Evolutionary conservation across 2,329 filamentous ascomycete genomes (phyloP).

Genomic region (Fusarium denticulatum): DNA sequence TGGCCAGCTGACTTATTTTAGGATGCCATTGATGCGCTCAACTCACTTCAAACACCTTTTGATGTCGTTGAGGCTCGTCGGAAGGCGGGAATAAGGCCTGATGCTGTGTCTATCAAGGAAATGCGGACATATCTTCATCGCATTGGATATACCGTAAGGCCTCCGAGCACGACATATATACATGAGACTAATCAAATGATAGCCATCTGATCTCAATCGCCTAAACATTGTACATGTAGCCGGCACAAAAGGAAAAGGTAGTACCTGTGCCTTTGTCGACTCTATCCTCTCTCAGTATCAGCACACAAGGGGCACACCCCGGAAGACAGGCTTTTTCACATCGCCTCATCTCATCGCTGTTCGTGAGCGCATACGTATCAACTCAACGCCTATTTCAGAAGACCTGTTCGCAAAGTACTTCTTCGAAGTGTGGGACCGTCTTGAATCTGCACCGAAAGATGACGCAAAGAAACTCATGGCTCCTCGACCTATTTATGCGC

Average conservation of each 20-base stretch:
- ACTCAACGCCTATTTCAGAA: conserved; percentile 67
- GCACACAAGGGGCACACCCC: conserved; percentile 46
- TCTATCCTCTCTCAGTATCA: conserved; percentile 68
- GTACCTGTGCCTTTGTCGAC: conserved; percentile 74
- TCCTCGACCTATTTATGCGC: conserved; percentile 65
- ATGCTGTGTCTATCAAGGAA: conserved; percentile 76
- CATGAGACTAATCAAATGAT: not conserved
- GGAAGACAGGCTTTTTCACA: conserved; percentile 71
- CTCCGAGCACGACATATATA: not conserved
- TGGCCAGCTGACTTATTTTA: conserved; percentile 49
- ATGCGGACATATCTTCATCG: conserved; percentile 81
- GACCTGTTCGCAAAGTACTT: conserved; percentile 71
- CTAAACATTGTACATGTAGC: conserved; percentile 76
- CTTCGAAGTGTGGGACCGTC: conserved; percentile 72
- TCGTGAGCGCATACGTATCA: conserved; percentile 73
- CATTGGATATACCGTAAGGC: conserved; percentile 75
- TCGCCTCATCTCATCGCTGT: conserved; percentile 75
- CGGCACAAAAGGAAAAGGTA: conserved; percentile 82
- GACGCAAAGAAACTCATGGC: conserved; percentile 49
- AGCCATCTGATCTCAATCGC: conserved; percentile 62
- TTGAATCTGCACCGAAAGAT: conserved; percentile 52
- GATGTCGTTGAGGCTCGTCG: conserved; percentile 80
- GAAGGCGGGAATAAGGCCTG: conserved; percentile 76
- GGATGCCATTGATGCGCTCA: conserved; percentile 88
- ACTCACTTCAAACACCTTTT: conserved; percentile 90